phyloP scores from a whole-genome alignment of 805 yeast genomes.

The Wickerhamiella dianesei region DNA sequence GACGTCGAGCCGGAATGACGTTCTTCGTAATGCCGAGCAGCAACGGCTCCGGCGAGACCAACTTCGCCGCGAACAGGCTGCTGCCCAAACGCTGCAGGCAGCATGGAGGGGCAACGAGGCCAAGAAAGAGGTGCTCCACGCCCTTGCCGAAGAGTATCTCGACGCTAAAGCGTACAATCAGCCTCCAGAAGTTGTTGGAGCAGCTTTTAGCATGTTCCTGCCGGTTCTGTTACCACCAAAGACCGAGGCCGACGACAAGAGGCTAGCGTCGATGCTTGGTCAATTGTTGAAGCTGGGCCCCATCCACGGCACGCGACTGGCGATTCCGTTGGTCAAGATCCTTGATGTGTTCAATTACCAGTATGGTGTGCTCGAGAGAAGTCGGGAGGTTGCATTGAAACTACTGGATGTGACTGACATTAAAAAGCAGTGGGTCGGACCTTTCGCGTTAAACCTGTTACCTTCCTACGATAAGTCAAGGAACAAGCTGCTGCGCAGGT shows the following conservation, averaged over 20 bases:
- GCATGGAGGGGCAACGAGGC: conserved; percentile 25
- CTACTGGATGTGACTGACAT: background rate
- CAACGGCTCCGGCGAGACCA: conserved; percentile 56
- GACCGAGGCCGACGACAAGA: background rate
- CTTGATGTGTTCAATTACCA: too few species aligned
- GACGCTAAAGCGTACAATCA: background rate
- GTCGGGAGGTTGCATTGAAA: background rate
- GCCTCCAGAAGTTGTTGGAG: background rate
- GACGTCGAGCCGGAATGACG: conserved; percentile 29
- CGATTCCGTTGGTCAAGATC: background rate
- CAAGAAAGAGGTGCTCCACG: background rate
- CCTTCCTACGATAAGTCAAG: too few species aligned
- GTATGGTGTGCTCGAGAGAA: too few species aligned
- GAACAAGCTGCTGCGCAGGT: too few species aligned
- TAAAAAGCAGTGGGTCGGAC: background rate
- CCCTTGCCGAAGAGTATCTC: background rate
- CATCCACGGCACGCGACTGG: background rate
- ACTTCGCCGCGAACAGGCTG: conserved; percentile 35
- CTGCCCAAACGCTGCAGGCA: conserved; percentile 40
- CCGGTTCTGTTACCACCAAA: background rate
- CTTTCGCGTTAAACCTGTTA: background rate
- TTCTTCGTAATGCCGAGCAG: conserved; percentile 48
- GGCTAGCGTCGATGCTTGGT: background rate
- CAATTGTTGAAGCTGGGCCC: background rate
- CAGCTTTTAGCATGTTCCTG: background rate